phyloP scores from a whole-genome alignment of 2,329 filamentous ascomycete genomes.

The Hypoxylon sp. region DNA sequence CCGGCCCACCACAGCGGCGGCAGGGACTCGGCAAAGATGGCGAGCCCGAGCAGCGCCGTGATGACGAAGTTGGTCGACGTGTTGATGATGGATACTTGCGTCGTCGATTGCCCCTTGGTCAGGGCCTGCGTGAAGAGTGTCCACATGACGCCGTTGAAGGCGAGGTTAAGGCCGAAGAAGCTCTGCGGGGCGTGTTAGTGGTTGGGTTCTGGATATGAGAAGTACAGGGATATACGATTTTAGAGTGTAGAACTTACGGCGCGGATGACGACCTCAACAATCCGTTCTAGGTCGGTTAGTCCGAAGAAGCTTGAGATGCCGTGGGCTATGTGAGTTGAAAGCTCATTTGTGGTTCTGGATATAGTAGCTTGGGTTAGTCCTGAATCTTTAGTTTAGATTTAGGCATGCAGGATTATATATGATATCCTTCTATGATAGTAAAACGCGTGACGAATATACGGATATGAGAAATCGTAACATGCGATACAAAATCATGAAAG shows the following conservation, averaged over 20 bases:
- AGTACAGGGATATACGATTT: neutral
- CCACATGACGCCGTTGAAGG: conserved; percentile 87
- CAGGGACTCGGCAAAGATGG: conserved; percentile 77
- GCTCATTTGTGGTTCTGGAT: conserved; percentile 65
- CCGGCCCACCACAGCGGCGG: conserved; percentile 83
- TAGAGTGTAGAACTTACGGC: conserved; percentile 55
- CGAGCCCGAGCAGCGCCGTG: conserved; percentile 76
- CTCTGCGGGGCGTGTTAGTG: conserved; percentile 56
- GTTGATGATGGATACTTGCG: conserved; percentile 84
- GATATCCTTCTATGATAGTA: neutral
- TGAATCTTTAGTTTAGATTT: neutral
- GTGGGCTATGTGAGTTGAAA: conserved; percentile 63
- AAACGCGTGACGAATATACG: neutral
- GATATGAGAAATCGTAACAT: neutral
- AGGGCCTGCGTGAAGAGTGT: conserved; percentile 83
- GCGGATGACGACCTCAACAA: conserved; percentile 63
- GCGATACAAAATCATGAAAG: neutral
- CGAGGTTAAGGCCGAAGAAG: conserved; percentile 80
- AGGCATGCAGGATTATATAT: neutral
- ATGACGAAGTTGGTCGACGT: conserved; percentile 85
- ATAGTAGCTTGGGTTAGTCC: conserved; percentile 12
- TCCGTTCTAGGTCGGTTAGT: conserved; percentile 55
- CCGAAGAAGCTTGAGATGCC: conserved; percentile 59
- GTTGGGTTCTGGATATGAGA: neutral
- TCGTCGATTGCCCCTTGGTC: conserved; percentile 78